Conservation (phyloP, 164 flowering plant species). For the Macadamia tetraphylla region DNA sequence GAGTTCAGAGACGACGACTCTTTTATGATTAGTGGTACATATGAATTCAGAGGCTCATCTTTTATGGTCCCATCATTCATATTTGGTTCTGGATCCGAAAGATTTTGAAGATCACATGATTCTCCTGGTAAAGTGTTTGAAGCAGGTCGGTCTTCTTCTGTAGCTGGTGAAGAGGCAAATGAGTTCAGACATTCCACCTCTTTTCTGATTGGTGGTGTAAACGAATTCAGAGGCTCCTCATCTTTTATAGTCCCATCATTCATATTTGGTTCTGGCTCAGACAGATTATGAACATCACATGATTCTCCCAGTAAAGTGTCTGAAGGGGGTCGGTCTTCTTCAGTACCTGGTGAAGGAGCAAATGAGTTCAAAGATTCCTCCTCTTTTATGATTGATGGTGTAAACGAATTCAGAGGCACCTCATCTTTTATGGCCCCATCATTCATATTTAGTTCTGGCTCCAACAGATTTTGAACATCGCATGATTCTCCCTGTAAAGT, state of each 20-base stretch:
- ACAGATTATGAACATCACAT: constrained; percentile 11
- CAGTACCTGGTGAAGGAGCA: constrained; percentile 11
- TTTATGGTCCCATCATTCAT: constrained; percentile 21
- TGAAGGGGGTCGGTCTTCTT: constrained; percentile 9
- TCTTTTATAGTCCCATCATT: constrained; percentile 21
- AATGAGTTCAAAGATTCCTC: constrained; percentile 5
- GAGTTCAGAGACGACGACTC: constrained; percentile 4
- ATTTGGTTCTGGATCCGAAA: constrained; percentile 9
- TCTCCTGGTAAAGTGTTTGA: constrained; percentile 9
- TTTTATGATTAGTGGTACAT: constrained; percentile 1
- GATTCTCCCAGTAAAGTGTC: constrained; percentile 7
- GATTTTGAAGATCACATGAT: constrained; percentile 11
- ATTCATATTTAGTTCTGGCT: constrained; percentile 18
- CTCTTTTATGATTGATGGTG: constrained; percentile 3
- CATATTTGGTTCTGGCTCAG: constrained; percentile 10
- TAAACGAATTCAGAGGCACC: constrained; percentile 10
- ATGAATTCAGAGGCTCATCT: constrained; percentile 8
- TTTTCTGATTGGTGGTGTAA: constrained; percentile 1
- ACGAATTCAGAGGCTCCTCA: constrained; percentile 12
- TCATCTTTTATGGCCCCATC: constrained; percentile 15
- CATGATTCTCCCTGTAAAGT: constrained; percentile 7
- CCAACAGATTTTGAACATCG: constrained; percentile 11
- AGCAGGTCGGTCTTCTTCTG: constrained; percentile 13
- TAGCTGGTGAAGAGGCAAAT: constrained; percentile 7
- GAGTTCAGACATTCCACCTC: constrained; percentile 4